Evolutionary conservation across 2,329 filamentous ascomycete species (phyloP).

Genomic region (Fonsecaea pedrosoi): DNA sequence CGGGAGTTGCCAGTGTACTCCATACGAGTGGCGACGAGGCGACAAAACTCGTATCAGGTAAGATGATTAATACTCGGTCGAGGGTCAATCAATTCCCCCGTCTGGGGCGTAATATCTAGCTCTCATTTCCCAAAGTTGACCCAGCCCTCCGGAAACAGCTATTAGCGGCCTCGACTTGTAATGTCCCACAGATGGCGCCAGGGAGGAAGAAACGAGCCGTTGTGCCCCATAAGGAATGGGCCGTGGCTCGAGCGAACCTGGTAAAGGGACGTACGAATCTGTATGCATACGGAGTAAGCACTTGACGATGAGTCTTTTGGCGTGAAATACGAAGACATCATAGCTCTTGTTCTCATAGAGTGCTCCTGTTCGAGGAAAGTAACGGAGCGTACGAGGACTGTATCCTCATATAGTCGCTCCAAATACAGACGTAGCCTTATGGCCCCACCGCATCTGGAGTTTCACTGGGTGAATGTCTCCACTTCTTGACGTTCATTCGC

Average conservation of each 20-base stretch:
- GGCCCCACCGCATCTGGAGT: background rate
- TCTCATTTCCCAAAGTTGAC: background rate
- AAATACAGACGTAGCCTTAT: background rate
- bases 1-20: background rate
- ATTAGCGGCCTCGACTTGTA: background rate
- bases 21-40: background rate
- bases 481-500: background rate
- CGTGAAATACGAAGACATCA: background rate
- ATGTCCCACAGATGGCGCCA: background rate
- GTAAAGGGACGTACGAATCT: background rate
- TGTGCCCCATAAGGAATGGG: background rate
- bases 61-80: background rate
- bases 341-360: too few species aligned
- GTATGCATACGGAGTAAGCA: background rate
- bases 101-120: too few species aligned
- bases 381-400: background rate
- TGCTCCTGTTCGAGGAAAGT: too few species aligned
- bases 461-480: too few species aligned
- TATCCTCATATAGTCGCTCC: background rate
- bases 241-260: background rate
- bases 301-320: background rate
- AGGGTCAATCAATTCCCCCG: background rate
- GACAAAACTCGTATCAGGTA: background rate
- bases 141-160: background rate
- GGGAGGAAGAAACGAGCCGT: background rate